These are phyloP conservation scores for Nissolia schottii DNA, from an alignment of 306 rosid genomes.

Conservation along the genomic window DNA sequence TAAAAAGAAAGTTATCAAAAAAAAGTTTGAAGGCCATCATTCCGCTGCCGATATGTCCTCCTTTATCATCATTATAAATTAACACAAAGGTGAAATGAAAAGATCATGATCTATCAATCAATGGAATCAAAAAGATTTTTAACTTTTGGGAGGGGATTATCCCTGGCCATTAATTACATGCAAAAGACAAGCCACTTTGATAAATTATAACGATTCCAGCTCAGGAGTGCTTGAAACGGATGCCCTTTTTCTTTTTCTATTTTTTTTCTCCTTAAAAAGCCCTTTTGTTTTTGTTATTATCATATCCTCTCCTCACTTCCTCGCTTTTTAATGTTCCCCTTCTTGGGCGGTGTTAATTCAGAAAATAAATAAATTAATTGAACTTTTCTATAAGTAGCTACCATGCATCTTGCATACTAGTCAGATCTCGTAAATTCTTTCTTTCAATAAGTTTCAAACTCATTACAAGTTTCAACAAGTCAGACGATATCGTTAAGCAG, in stretches of 20 bases:
- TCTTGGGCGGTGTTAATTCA: not conserved
- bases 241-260: too few relatives aligned
- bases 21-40: slow-evolving; percentile 24
- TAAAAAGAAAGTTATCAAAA: not conserved
- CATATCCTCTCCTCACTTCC: not conserved
- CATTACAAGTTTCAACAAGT: not conserved
- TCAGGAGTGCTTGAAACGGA: slow-evolving; percentile 33
- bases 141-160: slow-evolving; percentile 36
- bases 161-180: slow-evolving; percentile 28
- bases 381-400: not conserved
- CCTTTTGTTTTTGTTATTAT: not conserved
- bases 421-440: not conserved
- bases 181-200: slow-evolving; percentile 30
- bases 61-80: slow-evolving; percentile 37
- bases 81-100: slow-evolving; percentile 32
- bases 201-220: slow-evolving; percentile 22
- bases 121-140: slow-evolving; percentile 40
- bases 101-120: slow-evolving; percentile 67
- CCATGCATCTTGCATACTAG: slow-evolving; percentile 16
- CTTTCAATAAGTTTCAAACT: not conserved
- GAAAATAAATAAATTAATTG: slow-evolving; percentile 8
- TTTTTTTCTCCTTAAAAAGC: not conserved
- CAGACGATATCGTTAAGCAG: not conserved
- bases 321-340: not conserved
- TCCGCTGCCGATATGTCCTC: not conserved